These are phyloP conservation scores for Jacaranda copaia DNA, from an alignment of 257 asterid genomes.

Conservation along the genomic window DNA sequence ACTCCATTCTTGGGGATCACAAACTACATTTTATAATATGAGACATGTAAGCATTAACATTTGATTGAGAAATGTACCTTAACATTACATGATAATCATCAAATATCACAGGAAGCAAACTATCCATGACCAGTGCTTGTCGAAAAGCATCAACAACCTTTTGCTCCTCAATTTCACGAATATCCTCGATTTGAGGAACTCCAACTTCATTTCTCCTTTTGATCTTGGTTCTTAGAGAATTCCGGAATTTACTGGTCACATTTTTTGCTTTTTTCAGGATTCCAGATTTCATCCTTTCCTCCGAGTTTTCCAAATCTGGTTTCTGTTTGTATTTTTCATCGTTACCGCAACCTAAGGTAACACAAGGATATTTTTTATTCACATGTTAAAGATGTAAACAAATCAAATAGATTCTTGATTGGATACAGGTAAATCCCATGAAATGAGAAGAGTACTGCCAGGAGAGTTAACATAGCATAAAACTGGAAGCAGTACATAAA, in stretches of 20 bases:
- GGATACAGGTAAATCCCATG: neutral
- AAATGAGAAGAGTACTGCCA: neutral
- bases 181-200: constrained; percentile 46
- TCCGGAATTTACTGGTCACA: constrained; percentile 45
- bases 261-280: constrained; percentile 48
- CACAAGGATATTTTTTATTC: constrained; percentile 23
- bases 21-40: neutral
- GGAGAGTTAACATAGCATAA: constrained; percentile 6
- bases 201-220: constrained; percentile 46
- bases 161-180: constrained; percentile 52
- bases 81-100: constrained; percentile 68
- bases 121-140: constrained; percentile 55
- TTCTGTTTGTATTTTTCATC: constrained; percentile 48
- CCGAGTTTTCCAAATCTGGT: constrained; percentile 41
- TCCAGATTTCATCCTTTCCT: constrained; percentile 51
- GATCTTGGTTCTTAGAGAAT: constrained; percentile 45
- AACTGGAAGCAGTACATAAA: constrained; percentile 24
- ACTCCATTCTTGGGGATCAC: neutral
- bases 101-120: constrained; percentile 65
- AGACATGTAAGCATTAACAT: constrained; percentile 5
- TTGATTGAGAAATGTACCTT: constrained; percentile 49
- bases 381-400: constrained; percentile 10
- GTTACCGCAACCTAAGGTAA: constrained; percentile 48
- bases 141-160: constrained; percentile 62
- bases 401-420: constrained; percentile 28